Evolutionary conservation across 2,329 filamentous ascomycete species (phyloP).

Genomic region (Fusarium luffae): DNA sequence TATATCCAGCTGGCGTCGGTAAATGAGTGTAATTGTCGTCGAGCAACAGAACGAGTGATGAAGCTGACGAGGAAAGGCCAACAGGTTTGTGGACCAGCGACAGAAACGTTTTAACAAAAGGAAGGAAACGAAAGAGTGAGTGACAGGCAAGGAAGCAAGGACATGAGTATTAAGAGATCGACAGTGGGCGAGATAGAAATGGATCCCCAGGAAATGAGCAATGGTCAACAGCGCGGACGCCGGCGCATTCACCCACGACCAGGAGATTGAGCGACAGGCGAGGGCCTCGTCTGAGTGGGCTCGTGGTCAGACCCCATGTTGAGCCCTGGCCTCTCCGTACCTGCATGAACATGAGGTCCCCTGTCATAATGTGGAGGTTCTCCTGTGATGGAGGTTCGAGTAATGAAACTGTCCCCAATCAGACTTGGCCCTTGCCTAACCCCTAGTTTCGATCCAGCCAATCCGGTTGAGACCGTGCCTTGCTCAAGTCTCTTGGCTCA

Average conservation of each 20-base stretch:
- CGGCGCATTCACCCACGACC: slow-evolving; percentile 28
- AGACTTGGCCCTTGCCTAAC: slow-evolving; percentile 34
- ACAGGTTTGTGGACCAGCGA: slow-evolving; percentile 39
- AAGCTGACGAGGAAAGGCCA: slow-evolving; percentile 30
- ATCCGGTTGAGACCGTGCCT: slow-evolving; percentile 36
- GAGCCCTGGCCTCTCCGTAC: slow-evolving; percentile 21
- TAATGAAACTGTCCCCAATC: slow-evolving; percentile 46
- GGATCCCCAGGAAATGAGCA: slow-evolving; percentile 45
- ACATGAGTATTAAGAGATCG: slow-evolving; percentile 42
- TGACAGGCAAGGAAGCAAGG: slow-evolving; percentile 30
- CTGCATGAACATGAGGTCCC: slow-evolving; percentile 31
- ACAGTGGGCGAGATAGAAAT: slow-evolving; percentile 40
- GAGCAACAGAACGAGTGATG: slow-evolving; percentile 44
- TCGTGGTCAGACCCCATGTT: slow-evolving; percentile 23
- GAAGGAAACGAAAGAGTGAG: slow-evolving; percentile 37
- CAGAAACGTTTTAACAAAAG: slow-evolving; percentile 39
- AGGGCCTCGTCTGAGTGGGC: slow-evolving; percentile 35
- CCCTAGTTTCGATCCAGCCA: slow-evolving; percentile 37
- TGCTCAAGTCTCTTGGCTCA: slow-evolving; percentile 27
- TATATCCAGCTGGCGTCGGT: slow-evolving; percentile 22
- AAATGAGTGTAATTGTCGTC: slow-evolving; percentile 41
- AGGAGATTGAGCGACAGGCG: slow-evolving; percentile 41
- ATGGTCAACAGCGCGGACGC: slow-evolving; percentile 38
- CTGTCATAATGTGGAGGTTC: slow-evolving; percentile 33
- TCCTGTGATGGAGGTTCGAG: slow-evolving; percentile 30